Conservation (phyloP, 140 eudicot species). For the Oenanthe javanica region DNA sequence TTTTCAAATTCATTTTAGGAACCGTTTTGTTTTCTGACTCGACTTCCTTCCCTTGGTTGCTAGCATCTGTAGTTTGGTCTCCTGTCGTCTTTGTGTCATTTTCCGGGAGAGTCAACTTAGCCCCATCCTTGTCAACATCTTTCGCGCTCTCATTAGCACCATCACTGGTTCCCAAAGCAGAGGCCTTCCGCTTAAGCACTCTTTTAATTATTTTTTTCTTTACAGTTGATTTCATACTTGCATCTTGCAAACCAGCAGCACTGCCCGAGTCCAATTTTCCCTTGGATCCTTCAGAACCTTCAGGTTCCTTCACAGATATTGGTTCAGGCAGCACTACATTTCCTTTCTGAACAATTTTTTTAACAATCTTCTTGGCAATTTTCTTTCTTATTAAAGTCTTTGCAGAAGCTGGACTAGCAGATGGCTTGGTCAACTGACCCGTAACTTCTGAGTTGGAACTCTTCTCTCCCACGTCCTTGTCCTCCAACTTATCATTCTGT, state of each 20-base stretch:
- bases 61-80: conserved; percentile 22
- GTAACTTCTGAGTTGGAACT: conserved; percentile 24
- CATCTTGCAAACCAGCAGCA: conserved; percentile 29
- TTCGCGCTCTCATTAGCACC: conserved; percentile 18
- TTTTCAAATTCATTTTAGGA: conserved; percentile 19
- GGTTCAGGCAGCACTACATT: conserved; percentile 31
- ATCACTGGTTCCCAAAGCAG: conserved; percentile 26
- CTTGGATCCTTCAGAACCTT: conserved; percentile 35
- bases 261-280: conserved; percentile 24
- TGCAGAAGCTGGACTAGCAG: conserved; percentile 29
- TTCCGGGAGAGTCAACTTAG: conserved; percentile 22
- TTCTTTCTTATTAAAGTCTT: conserved; percentile 51
- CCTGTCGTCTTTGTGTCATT: conserved; percentile 18
- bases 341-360: conserved; percentile 29
- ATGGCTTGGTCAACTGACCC: conserved; percentile 32
- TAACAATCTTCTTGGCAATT: conserved; percentile 35
- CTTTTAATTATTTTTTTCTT: conserved; percentile 67
- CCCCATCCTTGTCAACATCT: conserved; percentile 25
- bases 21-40: conserved; percentile 23
- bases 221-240: conserved; percentile 33
- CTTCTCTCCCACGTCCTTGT: conserved; percentile 31
- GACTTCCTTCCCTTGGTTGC: conserved; percentile 27
- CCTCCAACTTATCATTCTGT: conserved; percentile 29
- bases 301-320: conserved; percentile 33
- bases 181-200: conserved; percentile 54